These are phyloP conservation scores for Neonectria punicea DNA, from an alignment of 2,329 filamentous ascomycete species.

Conservation along the genomic window DNA sequence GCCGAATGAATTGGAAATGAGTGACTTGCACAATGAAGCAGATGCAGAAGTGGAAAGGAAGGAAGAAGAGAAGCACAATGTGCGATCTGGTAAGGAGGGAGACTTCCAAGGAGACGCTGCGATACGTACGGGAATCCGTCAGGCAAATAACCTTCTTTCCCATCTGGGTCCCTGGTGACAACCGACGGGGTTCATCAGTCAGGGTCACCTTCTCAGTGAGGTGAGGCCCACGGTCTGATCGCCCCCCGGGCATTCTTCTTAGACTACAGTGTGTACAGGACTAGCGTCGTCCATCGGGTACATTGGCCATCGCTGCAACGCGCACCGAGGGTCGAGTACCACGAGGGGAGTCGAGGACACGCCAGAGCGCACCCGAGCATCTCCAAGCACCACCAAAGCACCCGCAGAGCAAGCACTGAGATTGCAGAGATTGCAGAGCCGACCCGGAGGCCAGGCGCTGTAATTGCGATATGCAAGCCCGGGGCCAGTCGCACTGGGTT, in stretches of 20 bases:
- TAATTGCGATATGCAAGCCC: conserved; percentile 45
- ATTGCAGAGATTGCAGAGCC: conserved; percentile 13
- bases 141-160: not conserved
- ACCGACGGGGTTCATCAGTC: not conserved
- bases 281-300: conserved; percentile 15
- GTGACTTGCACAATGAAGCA: conserved; percentile 30
- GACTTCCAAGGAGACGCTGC: not conserved
- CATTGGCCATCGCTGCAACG: not conserved
- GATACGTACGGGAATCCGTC: not conserved
- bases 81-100: not conserved
- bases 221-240: not conserved
- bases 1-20: conserved; percentile 32
- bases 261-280: conserved; percentile 22
- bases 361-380: not conserved
- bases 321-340: conserved; percentile 5
- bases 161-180: not conserved
- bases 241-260: not conserved
- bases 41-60: conserved; percentile 26
- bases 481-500: conserved; percentile 33
- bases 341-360: not conserved
- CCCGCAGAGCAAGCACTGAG: conserved; percentile 1
- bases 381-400: not conserved
- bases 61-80: conserved; percentile 2
- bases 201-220: conserved; percentile 9
- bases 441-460: conserved; percentile 11